Evolutionary conservation across 2,329 filamentous ascomycete species (phyloP).

Genomic region (Botrytis elliptica): DNA sequence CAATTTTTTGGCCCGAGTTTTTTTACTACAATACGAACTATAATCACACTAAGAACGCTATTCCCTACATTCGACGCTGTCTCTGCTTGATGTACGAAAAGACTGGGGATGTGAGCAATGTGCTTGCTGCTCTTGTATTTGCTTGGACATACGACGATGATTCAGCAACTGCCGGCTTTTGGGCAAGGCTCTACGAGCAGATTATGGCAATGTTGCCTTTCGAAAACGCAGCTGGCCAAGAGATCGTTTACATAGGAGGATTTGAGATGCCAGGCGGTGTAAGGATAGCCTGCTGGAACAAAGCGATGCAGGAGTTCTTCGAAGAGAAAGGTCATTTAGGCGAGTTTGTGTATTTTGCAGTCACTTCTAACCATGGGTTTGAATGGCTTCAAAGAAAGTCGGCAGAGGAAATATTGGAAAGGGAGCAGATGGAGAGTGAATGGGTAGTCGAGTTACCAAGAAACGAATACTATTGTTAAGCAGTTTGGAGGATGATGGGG

Average conservation of each 20-base stretch:
- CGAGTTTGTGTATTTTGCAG: neutral
- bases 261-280: neutral
- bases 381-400: neutral
- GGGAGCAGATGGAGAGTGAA: neutral
- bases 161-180: neutral
- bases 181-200: neutral
- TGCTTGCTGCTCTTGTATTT: neutral
- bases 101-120: neutral
- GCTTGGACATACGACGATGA: neutral
- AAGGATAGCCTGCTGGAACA: neutral
- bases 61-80: neutral
- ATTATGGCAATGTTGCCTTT: neutral
- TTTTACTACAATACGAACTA: neutral
- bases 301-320: neutral
- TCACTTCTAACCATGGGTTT: neutral
- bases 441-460: constrained; percentile 7
- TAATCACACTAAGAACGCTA: no score
- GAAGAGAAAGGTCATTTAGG: neutral
- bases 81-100: neutral
- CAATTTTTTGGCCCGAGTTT: neutral
- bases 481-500: neutral
- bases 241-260: neutral
- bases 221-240: neutral
- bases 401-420: neutral
- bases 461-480: neutral